Base-by-base conservation (phyloP, 2,329 filamentous ascomycete genomes). In the Trichoderma pleuroti region DNA sequence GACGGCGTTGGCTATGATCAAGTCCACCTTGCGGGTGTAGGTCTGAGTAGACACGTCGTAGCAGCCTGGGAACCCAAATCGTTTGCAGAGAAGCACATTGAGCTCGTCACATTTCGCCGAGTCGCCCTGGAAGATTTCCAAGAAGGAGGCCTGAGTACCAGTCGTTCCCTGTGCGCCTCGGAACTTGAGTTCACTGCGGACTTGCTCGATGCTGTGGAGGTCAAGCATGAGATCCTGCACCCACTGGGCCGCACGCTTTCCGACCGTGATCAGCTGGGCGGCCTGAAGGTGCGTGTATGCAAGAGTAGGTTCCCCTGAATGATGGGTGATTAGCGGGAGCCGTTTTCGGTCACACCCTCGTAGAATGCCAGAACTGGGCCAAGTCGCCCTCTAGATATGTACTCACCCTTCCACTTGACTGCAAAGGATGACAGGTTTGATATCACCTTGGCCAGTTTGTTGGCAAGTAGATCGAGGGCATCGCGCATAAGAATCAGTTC, bases 401-500 rank as follows among this genome's bases (percentile, higher is more conserved):
- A 6, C 30, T 32, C 24, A 68, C 65, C 54, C 82, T 93, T 93
- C 84, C 90, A 90, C 78, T 94, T 78, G 72, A 90, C 79, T 6
- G 93, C 91, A 78, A 97, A 96, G 36, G 85, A 80, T 28, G 87
- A 85, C 32, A 97, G 85, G 80, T 94, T 94, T 73, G 88, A 83
- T 74, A 97, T 91, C 69, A 94, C 91, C 75, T 90, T 93, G 66
- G 93, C 93, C 8, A 97, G 82, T 81, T 94, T 97, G 42, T 89
- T 89, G 10, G 92, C 83, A 5, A 97, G 80, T n/a, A 97, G 82
- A 75, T 95, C 88, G 70, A 97, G 83, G 7, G 88, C 93, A 36
- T 82, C 77, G 6, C 75, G 75, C 71, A 80, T 87, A 76, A 97
- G 88, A 73, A 97, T 93, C 42, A 95, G 82, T 75, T 95, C 93